Evolutionary conservation across 805 yeast species (phyloP).

Genomic region (Wickerhamiella domercqiae): DNA sequence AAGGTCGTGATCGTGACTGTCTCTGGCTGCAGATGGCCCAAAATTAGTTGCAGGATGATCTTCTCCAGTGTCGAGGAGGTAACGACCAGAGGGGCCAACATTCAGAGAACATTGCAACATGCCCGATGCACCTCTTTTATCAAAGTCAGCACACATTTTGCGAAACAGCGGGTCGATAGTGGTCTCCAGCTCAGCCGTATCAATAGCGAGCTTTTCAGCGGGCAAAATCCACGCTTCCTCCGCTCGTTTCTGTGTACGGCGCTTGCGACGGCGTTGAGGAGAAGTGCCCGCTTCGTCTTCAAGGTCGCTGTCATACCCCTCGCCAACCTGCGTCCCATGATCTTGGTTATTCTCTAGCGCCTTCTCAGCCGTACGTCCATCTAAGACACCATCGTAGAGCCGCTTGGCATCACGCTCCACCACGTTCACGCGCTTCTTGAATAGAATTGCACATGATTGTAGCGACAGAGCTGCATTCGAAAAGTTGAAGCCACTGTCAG

Average conservation of each 20-base stretch:
- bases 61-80: slow-evolving; percentile 46
- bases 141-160: slow-evolving; percentile 31
- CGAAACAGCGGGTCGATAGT: slow-evolving; percentile 29
- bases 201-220: slow-evolving; percentile 20
- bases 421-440: slow-evolving; percentile 79
- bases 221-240: slow-evolving; percentile 14
- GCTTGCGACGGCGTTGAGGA: not conserved
- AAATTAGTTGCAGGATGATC: not conserved
- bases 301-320: slow-evolving; percentile 8
- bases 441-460: slow-evolving; percentile 90
- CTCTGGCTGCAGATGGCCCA: no score
- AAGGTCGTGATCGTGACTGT: no score
- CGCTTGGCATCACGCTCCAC: slow-evolving; percentile 84
- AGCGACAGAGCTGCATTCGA: slow-evolving; percentile 82
- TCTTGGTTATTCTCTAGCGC: slow-evolving; percentile 12
- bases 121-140: slow-evolving; percentile 29
- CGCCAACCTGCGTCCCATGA: slow-evolving; percentile 2
- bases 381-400: slow-evolving; percentile 54
- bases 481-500: slow-evolving; percentile 52
- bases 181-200: slow-evolving; percentile 25
- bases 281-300: slow-evolving; percentile 14
- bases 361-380: slow-evolving; percentile 30
- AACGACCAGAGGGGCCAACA: slow-evolving; percentile 40
- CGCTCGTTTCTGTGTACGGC: not conserved
- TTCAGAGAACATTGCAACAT: slow-evolving; percentile 36